phyloP scores from a whole-genome alignment of 345 rosid genomes.

The Atalantia buxifolia region DNA sequence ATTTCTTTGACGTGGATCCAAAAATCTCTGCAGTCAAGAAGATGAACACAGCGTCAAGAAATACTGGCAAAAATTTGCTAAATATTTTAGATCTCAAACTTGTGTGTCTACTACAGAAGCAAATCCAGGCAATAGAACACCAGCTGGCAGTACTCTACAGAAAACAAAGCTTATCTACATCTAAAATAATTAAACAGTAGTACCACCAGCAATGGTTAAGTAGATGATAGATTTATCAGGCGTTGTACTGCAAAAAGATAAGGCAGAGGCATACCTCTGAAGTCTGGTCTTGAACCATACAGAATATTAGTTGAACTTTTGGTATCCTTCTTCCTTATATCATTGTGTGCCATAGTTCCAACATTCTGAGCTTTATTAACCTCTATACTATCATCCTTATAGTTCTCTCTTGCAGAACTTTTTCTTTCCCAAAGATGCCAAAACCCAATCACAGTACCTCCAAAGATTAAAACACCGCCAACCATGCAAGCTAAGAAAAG shows the following conservation, averaged over 20 bases:
- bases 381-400: slow-evolving; percentile 7
- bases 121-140: neutral
- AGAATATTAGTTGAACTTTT: slow-evolving; percentile 26
- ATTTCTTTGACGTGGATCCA: slow-evolving; percentile 38
- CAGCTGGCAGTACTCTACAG: neutral
- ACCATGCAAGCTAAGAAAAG: slow-evolving; percentile 65
- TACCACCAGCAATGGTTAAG: neutral
- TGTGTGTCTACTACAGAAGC: neutral
- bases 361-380: slow-evolving; percentile 1
- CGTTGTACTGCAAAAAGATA: neutral
- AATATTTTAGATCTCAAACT: neutral
- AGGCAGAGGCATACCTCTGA: slow-evolving; percentile 44
- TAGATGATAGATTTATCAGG: neutral
- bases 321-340: slow-evolving; percentile 10
- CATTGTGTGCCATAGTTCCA: slow-evolving; percentile 11
- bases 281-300: slow-evolving; percentile 85
- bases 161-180: neutral
- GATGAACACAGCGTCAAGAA: neutral
- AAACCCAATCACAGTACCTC: slow-evolving; percentile 61
- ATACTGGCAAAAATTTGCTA: neutral
- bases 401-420: slow-evolving; percentile 16
- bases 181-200: neutral
- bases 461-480: slow-evolving; percentile 55
- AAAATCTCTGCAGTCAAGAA: slow-evolving; percentile 57
- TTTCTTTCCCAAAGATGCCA: slow-evolving; percentile 71